Base-by-base conservation (phyloP, 805 yeast species). In the Cyberlindnera euphorbiae region DNA sequence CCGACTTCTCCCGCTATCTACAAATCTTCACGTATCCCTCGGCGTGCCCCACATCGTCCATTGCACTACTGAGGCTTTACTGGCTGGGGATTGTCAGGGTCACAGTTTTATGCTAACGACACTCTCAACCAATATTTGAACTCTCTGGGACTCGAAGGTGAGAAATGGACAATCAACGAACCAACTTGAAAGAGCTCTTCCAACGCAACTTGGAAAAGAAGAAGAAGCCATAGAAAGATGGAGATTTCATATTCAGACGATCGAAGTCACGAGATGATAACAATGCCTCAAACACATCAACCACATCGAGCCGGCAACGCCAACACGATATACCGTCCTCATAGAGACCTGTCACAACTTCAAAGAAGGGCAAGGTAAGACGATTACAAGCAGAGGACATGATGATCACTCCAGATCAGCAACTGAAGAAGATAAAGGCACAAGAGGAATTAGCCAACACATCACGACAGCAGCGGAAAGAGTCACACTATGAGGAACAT, bases 141-240 rank as follows among this genome's bases (percentile, higher is more conserved):
- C n/a, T 40, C 47, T 11, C 9, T 30, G 8, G 33, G 45, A 12
- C 26, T 46, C 10, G 43, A 44, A 10, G 32, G 35, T 15, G 30
- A 35, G 27, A 36, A 42, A 6, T 41, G 9, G 41, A 46, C 22
- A 38, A 39, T 30, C 46, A 42, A 19, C 30, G 49, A 38, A 39
- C 53, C 10, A 49, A 45, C 28, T 38, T 52, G 23, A 50, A 47
- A 23, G 56, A 52, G 27, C 22, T 52, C n/a, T 32, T 52, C 18
- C 46, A 44, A n/a, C 41, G 42, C 4, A 39, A 16, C 8, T 15
- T 33, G 28, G 36, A 31, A n/a, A 42, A 33, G 25, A 34, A 40
- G 23, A 26, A 39, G 12, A 7, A 19, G 9, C 22, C 22, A 8
- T 7, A 19, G 19, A 44, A 44, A 24, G 54, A 48, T 42, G 53